Base-by-base conservation (phyloP, 345 rosid species). In the Luvunga scandens region DNA sequence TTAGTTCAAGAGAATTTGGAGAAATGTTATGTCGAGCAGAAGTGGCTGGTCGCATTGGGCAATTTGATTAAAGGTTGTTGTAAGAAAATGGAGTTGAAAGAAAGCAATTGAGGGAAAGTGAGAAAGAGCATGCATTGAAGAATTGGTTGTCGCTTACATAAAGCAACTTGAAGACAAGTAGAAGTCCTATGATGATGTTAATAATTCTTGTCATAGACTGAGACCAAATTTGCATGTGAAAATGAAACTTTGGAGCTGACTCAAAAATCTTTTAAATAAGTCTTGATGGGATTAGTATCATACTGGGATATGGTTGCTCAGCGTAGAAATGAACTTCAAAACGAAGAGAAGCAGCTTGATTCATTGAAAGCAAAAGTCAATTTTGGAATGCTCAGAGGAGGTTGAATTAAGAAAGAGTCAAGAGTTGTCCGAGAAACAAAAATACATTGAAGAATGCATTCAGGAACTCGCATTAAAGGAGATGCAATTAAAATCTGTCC, bases 21-120 rank as follows among this genome's bases (percentile, higher is more conserved):
- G 50, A 45, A 45, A 45, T 3, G 16, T 13, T 45, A 45, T 45
- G 50, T 45, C 18, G 13, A 45, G 50, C 50, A 45, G 50, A 4
- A 45, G 0, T 45, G 18, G 18, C 18, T 13, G 1, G 50, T 13
- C 50, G 50, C 50, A 3, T 13, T 45, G 50, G 18, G 50, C 50
- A 14, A 45, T 45, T 10, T 45, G 16, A 13, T 45, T 45, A 45
- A 45, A 45, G 50, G 13, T 45, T 10, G 5, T 45, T 45, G 50
- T 18, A 28, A 66, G 27, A 69, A 81, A 66, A 69, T 81, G 48
- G 39, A 84, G 25, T 76, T 48, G 60, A 71, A 62, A 68, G 24
- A 69, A 50, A 39, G 9, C 68, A 79, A 55, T 74, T 79, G 27
- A 28, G 45, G 39, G 63, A 24, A 48, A 33, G 25, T 2, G 24